These are phyloP conservation scores for Lodderomyces parapsilosis DNA, from an alignment of 1,139 yeast genomes.

Conservation along the genomic window DNA sequence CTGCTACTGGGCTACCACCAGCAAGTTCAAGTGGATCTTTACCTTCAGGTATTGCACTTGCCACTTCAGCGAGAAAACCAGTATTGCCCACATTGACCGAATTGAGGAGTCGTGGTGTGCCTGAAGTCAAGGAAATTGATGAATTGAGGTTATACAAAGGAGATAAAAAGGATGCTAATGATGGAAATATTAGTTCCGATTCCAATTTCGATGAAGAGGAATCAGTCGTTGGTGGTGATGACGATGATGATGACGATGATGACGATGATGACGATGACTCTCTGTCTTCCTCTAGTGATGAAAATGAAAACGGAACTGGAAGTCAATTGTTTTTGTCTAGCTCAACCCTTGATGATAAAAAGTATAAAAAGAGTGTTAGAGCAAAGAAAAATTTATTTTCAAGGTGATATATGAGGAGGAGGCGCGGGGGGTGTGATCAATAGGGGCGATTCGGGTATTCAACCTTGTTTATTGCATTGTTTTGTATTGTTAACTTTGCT, in stretches of 20 bases:
- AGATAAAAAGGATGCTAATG: conserved; percentile 1
- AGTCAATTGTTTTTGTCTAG: conserved; percentile 1
- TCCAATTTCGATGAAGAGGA: neutral
- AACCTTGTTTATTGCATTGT: neutral
- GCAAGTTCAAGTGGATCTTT: too few species aligned
- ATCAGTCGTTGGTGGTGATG: neutral
- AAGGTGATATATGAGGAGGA: neutral
- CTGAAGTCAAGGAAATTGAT: conserved; percentile 52
- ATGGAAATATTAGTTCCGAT: neutral
- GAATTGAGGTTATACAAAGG: neutral
- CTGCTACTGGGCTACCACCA: neutral
- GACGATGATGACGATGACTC: conserved; percentile 12
- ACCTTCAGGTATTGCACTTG: neutral
- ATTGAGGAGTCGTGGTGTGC: conserved; percentile 56
- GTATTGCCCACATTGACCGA: conserved; percentile 55
- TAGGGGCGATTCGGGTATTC: too few species aligned
- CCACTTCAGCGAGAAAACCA: conserved; percentile 21
- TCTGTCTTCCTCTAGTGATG: too few species aligned
- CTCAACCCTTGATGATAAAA: conserved; percentile 22
- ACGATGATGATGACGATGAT: conserved; percentile 17
- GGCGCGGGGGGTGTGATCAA: neutral
- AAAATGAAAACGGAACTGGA: too few species aligned
- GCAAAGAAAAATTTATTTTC: conserved; percentile 13
- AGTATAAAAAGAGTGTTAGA: conserved; percentile 1
- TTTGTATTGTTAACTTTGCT: neutral